Conservation (phyloP, 371 early-diverging fungal genomes). For the Syncephalastrum monosporum region DNA sequence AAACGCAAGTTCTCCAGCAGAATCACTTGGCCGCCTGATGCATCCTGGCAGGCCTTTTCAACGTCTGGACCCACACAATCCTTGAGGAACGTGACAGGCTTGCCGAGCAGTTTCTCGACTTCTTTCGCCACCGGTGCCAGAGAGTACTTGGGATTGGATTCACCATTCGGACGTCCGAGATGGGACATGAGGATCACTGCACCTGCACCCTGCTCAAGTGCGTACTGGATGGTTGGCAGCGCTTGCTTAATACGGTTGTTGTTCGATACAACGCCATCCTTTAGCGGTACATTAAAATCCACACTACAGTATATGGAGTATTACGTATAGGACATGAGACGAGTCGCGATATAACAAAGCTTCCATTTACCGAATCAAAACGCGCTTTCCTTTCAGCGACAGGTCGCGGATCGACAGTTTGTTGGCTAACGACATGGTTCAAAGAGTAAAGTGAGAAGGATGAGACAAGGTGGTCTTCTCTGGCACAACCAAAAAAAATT, state of each 20-base stretch:
- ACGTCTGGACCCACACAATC: slow-evolving; percentile 93
- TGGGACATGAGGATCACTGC: slow-evolving; percentile 96
- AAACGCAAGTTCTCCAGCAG: slow-evolving; percentile 98
- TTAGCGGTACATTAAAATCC: slow-evolving; percentile 99
- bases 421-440: slow-evolving; percentile 57
- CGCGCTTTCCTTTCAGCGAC: slow-evolving; percentile 83
- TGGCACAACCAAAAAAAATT: too few relatives aligned
- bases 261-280: slow-evolving; percentile 90
- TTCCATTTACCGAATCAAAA: slow-evolving; percentile 81
- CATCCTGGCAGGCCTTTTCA: slow-evolving; percentile 76
- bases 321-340: neutral
- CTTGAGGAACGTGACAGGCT: slow-evolving; percentile 88
- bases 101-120: slow-evolving; percentile 75
- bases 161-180: slow-evolving; percentile 97
- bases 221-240: slow-evolving; percentile 92
- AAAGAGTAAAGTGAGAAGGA: neutral
- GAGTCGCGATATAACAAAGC: neutral
- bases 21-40: slow-evolving; percentile 84
- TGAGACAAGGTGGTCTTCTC: too few relatives aligned
- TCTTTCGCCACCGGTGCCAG: slow-evolving; percentile 91
- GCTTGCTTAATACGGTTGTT: slow-evolving; percentile 96
- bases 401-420: slow-evolving; percentile 85
- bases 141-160: slow-evolving; percentile 84
- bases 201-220: slow-evolving; percentile 81
- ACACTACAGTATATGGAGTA: slow-evolving; percentile 58